A percentile compares a stretch with the other conserved stretches of the same genome.
phyloP scores from a whole-genome alignment of 345 rosid genomes.

The Rubroshorea leprosula region DNA sequence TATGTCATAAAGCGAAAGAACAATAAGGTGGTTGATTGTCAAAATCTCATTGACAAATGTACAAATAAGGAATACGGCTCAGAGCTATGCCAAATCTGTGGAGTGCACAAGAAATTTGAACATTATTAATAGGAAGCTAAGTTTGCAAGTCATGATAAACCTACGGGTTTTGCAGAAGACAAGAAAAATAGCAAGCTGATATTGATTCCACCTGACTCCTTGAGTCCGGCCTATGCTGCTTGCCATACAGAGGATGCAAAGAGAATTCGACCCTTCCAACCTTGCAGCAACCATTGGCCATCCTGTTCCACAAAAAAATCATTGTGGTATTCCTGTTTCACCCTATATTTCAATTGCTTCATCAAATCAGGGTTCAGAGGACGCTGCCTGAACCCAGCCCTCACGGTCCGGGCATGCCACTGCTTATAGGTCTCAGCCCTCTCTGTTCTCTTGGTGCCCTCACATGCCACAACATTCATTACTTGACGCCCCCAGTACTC shows the following conservation, averaged over 20 bases:
- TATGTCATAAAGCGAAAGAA: too few species aligned
- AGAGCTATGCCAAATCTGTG: too few species aligned
- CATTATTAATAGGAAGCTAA: too few species aligned
- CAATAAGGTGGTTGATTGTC: too few species aligned
- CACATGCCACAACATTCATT: slow-evolving; percentile 65
- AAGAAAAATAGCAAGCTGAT: too few species aligned
- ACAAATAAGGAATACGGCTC: too few species aligned
- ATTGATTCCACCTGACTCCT: too few species aligned
- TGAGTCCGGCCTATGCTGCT: slow-evolving; percentile 25
- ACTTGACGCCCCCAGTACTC: slow-evolving; percentile 61
- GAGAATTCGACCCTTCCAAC: slow-evolving; percentile 51
- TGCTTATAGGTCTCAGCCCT: slow-evolving; percentile 86
- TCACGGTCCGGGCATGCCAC: slow-evolving; percentile 50
- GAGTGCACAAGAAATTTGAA: too few species aligned
- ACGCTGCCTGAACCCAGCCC: slow-evolving; percentile 48
- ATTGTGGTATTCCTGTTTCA: slow-evolving; percentile 29
- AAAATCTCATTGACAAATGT: too few species aligned
- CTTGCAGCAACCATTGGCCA: slow-evolving; percentile 44
- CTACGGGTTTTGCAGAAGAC: too few species aligned
- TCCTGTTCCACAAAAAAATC: slow-evolving; percentile 41
- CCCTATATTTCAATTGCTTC: slow-evolving; percentile 14
- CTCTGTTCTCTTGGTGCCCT: slow-evolving; percentile 69
- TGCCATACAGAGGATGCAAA: slow-evolving; percentile 42
- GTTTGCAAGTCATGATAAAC: too few species aligned
- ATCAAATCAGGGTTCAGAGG: slow-evolving; percentile 27